These are phyloP conservation scores for Graphiopsis chlorocephala DNA, from an alignment of 2,329 filamentous ascomycete species.

Conservation along the genomic window DNA sequence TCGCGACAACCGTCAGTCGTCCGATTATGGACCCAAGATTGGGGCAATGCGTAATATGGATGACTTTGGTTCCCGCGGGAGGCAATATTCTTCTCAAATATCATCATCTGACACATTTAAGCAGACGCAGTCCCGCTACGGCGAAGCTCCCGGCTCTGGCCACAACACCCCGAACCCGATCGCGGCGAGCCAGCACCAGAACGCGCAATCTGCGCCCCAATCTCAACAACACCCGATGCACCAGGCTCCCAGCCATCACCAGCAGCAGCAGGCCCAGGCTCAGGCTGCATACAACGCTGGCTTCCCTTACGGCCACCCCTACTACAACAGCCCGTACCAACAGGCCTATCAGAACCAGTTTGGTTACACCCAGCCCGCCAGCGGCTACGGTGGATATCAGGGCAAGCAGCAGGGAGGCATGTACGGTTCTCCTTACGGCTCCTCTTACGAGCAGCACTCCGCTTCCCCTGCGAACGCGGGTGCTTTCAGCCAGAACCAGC, in stretches of 20 bases:
- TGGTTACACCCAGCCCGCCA: conserved; percentile 38
- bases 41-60: not conserved
- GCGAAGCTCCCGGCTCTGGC: conserved; percentile 79
- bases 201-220: conserved; percentile 45
- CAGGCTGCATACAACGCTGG: conserved; percentile 40
- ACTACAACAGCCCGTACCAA: conserved; percentile 62
- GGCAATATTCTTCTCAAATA: conserved; percentile 13
- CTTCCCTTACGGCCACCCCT: conserved; percentile 60
- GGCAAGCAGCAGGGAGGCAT: conserved; percentile 50
- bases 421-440: conserved; percentile 59
- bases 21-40: not conserved
- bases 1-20: not conserved
- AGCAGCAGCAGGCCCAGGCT: conserved; percentile 51
- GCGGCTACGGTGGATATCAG: conserved; percentile 43
- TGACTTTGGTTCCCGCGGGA: not conserved
- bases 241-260: conserved; percentile 28
- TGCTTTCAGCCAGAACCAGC: conserved; percentile 46
- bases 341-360: conserved; percentile 63
- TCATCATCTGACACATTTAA: conserved; percentile 21
- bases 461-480: conserved; percentile 62
- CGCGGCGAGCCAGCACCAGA: conserved; percentile 55
- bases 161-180: conserved; percentile 87
- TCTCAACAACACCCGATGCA: conserved; percentile 30
- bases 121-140: conserved; percentile 65
- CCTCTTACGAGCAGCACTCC: conserved; percentile 61